Evolutionary conservation across 1,284 basidiomycete genomes (phyloP), one percentile per base, ranked within the genome.

Genomic region (Fomes fomentarius): DNA sequence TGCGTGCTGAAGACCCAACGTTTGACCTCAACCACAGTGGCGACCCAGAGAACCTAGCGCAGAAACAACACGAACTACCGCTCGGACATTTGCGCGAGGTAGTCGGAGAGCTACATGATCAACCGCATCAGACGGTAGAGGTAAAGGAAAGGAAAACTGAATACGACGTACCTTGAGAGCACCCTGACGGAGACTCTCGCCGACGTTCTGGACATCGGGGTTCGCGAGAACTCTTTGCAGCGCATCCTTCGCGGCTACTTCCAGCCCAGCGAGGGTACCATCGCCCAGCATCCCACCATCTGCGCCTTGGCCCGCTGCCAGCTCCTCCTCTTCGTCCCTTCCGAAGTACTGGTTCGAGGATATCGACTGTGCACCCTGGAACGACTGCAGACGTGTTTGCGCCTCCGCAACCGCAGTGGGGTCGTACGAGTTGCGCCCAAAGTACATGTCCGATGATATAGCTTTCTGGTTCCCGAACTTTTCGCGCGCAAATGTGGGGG

Each of bases 361-460:
- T 68, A 99, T 99, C 28, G 94, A 87, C 0, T 92, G 93, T 22
- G 96, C 94, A 15, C 96, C 96, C 64, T 89, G 84, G 84, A 99
- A 99, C 43, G 85, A 78, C 63, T 89, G 84, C 41, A 98, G 76
- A 9, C 96, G 85, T 19, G 81, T 74, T 69, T 94, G 91, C 1
- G 95, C 94, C 72, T 98, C 94, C 37, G 77, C 73, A 30, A 83
- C 70, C 4, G 85, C 80, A 39, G 74, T 68, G 1, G 94, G 84
- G 70, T 99, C 96, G 74, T 98, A 98, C 17, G 85, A 73, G 50
- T 92, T 91, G 26, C 96, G 84, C 34, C 91, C 93, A 73, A 98
- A 98, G 80, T 93, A 98, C 91, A 96, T 95, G 70, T 99, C 97
- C 1, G 93, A 96, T 4, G 94, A 97, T 70, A 99, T 98, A 45